A percentile compares a stretch with the other conserved stretches of the same genome.
Evolutionary conservation across 139 green algal genomes (phyloP).

Genomic region (Picochlorum sp.): DNA sequence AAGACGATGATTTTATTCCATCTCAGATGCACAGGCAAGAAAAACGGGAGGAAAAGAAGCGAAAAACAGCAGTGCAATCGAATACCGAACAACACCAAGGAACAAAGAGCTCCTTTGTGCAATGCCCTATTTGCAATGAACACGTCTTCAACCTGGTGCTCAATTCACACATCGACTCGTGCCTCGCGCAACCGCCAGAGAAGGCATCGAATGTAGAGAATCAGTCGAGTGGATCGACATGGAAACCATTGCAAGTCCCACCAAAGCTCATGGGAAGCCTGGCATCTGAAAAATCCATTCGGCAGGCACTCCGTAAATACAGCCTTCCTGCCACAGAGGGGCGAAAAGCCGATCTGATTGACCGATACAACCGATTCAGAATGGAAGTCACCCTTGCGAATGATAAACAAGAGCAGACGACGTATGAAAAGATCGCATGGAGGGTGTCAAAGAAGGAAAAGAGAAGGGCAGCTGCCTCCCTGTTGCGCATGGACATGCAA

Average conservation of each 20-base stretch:
- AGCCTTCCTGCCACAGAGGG: conserved; percentile 16
- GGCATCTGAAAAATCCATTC: conserved; percentile 17
- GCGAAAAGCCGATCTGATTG: conserved; percentile 21
- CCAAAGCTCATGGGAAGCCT: conserved; percentile 25
- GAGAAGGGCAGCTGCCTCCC: neutral
- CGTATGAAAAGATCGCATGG: conserved; percentile 6
- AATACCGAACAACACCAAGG: neutral
- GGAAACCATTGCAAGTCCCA: conserved; percentile 21
- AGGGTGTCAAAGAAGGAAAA: conserved; percentile 3
- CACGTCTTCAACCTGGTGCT: conserved; percentile 26
- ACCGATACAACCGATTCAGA: conserved; percentile 24
- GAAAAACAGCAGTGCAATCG: neutral
- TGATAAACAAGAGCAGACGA: conserved; percentile 22
- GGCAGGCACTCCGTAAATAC: conserved; percentile 13
- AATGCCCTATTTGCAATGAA: conserved; percentile 25
- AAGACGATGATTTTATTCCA: neutral
- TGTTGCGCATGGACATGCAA: neutral
- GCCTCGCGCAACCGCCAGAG: neutral
- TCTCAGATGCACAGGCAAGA: neutral
- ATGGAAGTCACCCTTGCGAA: conserved; percentile 22
- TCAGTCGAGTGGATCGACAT: neutral
- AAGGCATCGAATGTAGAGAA: neutral
- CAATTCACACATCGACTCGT: conserved; percentile 30
- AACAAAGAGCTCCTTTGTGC: conserved; percentile 17
- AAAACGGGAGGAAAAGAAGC: neutral